A percentile compares a stretch with the other conserved stretches of the same genome.
Conservation (phyloP, 2,329 filamentous ascomycete genomes). For the Zarea fungicola region DNA sequence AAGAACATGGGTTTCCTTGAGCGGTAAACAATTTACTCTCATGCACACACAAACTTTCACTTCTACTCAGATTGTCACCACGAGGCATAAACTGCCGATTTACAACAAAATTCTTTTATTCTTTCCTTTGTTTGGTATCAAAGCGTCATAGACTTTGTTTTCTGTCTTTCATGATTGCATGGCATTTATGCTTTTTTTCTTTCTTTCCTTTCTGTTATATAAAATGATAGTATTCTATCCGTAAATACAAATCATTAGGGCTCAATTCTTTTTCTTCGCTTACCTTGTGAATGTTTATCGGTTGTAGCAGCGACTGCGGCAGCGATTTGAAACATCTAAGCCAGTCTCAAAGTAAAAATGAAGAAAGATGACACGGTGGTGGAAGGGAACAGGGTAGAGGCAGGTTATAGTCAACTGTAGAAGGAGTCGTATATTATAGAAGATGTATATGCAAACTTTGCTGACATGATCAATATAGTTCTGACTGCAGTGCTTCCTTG, state of each 20-base stretch:
- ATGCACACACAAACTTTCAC: not conserved
- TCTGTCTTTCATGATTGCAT: slow-evolving; percentile 11
- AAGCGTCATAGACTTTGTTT: slow-evolving; percentile 15
- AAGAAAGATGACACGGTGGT: too few species aligned
- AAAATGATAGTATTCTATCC: slow-evolving; percentile 9
- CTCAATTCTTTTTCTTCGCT: slow-evolving; percentile 4
- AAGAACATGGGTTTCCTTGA: slow-evolving; percentile 13
- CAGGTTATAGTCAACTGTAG: too few species aligned
- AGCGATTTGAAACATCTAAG: too few species aligned
- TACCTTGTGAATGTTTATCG: slow-evolving; percentile 2
- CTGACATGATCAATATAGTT: too few species aligned
- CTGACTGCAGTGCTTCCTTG: too few species aligned
- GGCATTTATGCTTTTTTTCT: slow-evolving; percentile 12
- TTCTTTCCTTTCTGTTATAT: slow-evolving; percentile 13
- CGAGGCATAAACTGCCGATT: slow-evolving; percentile 10
- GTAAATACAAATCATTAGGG: slow-evolving; percentile 13
- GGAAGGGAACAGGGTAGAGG: too few species aligned
- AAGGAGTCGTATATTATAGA: too few species aligned
- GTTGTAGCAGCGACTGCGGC: too few species aligned
- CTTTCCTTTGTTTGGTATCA: slow-evolving; percentile 12
- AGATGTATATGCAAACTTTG: too few species aligned
- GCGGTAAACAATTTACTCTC: slow-evolving; percentile 10
- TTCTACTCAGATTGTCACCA: slow-evolving; percentile 6
- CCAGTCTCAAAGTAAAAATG: too few species aligned
- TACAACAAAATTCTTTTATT: not conserved